phyloP scores from a whole-genome alignment of 169 alveolate genomes.

The Plasmodium yoelii region DNA sequence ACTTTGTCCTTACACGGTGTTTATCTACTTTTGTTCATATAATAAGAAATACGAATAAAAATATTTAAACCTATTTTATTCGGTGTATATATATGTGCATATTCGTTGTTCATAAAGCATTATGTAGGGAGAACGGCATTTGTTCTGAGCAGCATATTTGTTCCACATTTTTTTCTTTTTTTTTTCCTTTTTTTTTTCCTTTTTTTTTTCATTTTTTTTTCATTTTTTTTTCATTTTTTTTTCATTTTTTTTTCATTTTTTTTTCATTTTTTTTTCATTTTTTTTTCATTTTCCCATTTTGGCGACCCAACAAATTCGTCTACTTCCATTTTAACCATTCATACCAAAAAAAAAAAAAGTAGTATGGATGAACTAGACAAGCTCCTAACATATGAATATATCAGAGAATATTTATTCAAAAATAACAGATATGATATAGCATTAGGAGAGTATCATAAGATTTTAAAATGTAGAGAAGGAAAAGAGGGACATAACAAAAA shows the following conservation, averaged over 20 bases:
- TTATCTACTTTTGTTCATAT: no score
- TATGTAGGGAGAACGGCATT: not conserved
- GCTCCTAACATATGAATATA: constrained; percentile 13
- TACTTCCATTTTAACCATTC: not conserved
- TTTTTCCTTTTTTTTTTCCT: no score
- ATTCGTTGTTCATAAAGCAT: no score
- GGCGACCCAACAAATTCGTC: not conserved
- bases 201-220: constrained; percentile 4
- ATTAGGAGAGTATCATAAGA: constrained; percentile 19
- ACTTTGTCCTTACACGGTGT: no score
- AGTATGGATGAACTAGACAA: constrained; percentile 21
- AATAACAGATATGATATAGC: constrained; percentile 3
- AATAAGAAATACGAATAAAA: no score
- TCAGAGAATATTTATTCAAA: not conserved
- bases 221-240: not conserved
- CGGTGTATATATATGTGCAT: no score
- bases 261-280: not conserved
- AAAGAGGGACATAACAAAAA: not conserved
- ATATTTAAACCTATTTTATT: no score
- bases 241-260: not conserved
- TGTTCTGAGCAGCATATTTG: not conserved
- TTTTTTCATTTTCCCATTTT: not conserved
- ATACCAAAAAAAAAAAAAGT: constrained; percentile 4
- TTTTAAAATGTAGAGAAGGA: constrained; percentile 27
- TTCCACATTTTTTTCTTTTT: not conserved